These are phyloP conservation scores for Suillus americanus DNA, from an alignment of 768 basidiomycete species.

Conservation along the genomic window DNA sequence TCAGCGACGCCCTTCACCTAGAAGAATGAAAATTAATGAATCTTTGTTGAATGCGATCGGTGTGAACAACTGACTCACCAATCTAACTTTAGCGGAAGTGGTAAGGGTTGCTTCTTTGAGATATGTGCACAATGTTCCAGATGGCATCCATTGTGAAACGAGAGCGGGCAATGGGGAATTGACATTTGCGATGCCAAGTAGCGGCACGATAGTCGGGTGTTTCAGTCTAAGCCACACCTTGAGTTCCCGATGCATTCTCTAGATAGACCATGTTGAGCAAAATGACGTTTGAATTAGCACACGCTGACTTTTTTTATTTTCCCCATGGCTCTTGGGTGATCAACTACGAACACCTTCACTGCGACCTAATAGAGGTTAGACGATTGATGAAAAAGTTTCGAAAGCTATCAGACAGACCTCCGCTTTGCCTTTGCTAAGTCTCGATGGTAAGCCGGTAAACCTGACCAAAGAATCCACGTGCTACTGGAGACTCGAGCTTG, in stretches of 20 bases:
- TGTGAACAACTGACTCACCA: not conserved
- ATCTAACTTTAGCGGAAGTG: not conserved
- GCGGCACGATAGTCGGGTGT: constrained; percentile 20
- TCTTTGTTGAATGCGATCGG: not conserved
- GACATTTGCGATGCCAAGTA: constrained; percentile 14
- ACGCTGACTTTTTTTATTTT: not conserved
- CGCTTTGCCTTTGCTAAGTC: not conserved
- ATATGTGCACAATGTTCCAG: not conserved
- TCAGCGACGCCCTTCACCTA: not conserved
- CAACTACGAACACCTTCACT: not conserved
- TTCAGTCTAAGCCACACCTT: constrained; percentile 18
- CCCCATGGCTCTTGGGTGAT: not conserved
- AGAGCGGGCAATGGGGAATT: not conserved
- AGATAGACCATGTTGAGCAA: not conserved
- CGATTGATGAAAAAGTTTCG: not conserved
- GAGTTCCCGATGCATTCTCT: constrained; percentile 20
- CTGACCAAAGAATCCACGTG: not conserved
- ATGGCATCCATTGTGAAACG: not conserved
- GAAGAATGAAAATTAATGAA: not conserved
- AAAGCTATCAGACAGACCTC: not conserved
- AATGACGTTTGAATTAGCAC: not conserved
- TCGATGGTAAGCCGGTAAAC: not conserved
- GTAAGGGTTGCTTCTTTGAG: not conserved
- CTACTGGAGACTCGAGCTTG: not conserved
- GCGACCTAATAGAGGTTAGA: not conserved